These are phyloP conservation scores for Trichoderma simmonsii DNA, from an alignment of 2,329 filamentous ascomycete species.

Conservation along the genomic window DNA sequence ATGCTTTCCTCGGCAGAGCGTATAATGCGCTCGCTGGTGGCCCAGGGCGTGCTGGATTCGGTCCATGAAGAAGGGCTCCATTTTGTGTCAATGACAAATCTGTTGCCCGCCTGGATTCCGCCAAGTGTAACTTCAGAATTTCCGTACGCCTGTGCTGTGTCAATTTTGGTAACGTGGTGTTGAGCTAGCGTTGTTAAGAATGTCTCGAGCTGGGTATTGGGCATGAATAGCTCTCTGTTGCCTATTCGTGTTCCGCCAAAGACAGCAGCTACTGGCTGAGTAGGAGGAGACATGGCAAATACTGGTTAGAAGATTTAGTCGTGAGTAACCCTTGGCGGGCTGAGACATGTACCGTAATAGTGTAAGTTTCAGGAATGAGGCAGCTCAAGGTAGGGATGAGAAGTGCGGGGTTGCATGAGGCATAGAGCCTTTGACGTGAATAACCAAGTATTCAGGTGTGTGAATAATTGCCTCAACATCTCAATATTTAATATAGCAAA, in stretches of 20 bases:
- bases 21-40: constrained; percentile 11
- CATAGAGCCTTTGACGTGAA: too few species aligned
- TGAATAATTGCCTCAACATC: too few species aligned
- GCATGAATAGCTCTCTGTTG: constrained; percentile 20
- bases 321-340: too few species aligned
- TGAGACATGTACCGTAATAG: too few species aligned
- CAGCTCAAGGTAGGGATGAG: too few species aligned
- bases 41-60: neutral
- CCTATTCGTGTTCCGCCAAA: constrained; percentile 22
- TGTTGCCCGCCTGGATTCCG: constrained; percentile 14
- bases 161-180: constrained; percentile 19
- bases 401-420: too few species aligned
- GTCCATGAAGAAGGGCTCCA: constrained; percentile 22
- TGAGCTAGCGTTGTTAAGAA: constrained; percentile 1
- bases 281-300: neutral
- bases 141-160: constrained; percentile 21
- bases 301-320: neutral
- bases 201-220: neutral
- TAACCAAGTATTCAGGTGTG: too few species aligned
- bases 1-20: constrained; percentile 20
- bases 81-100: constrained; percentile 22
- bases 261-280: constrained; percentile 7
- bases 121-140: constrained; percentile 20
- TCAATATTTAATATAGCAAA: too few species aligned
- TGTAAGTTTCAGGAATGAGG: too few species aligned